A percentile compares a stretch with the other conserved stretches of the same genome.
Evolutionary conservation across 306 rosid genomes (phyloP).

Genomic region (Lotus japonicus): DNA sequence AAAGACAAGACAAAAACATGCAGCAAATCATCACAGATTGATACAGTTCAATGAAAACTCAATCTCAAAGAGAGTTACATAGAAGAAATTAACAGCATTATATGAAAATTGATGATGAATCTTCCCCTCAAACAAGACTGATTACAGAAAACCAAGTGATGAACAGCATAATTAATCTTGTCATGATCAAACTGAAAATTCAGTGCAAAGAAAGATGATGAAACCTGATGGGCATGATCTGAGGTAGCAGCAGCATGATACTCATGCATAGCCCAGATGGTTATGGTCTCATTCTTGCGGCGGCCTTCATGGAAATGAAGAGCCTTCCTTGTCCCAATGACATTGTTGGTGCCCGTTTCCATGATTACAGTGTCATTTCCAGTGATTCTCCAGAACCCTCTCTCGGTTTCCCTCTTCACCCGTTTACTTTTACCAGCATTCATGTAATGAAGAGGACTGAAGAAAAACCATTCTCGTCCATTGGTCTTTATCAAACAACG

Average conservation of each 20-base stretch:
- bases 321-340: conserved; percentile 59
- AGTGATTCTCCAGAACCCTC: conserved; percentile 69
- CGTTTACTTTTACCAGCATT: conserved; percentile 14
- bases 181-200: too few species aligned
- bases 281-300: too few species aligned
- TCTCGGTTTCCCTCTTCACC: conserved; percentile 30
- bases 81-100: too few species aligned
- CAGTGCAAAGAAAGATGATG: too few species aligned
- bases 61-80: too few species aligned
- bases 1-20: not conserved
- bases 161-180: too few species aligned
- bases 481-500: conserved; percentile 20
- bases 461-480: conserved; percentile 60
- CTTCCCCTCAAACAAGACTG: too few species aligned
- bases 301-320: conserved; percentile 44
- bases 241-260: conserved; percentile 22
- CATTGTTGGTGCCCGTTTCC: not conserved
- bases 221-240: conserved; percentile 33
- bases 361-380: conserved; percentile 36
- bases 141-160: too few species aligned
- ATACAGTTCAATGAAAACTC: too few species aligned
- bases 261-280: conserved; percentile 70
- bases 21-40: too few species aligned
- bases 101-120: too few species aligned
- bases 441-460: conserved; percentile 24